phyloP scores from a whole-genome alignment of 305 asterid genomes.

The Solanum hybrid region DNA sequence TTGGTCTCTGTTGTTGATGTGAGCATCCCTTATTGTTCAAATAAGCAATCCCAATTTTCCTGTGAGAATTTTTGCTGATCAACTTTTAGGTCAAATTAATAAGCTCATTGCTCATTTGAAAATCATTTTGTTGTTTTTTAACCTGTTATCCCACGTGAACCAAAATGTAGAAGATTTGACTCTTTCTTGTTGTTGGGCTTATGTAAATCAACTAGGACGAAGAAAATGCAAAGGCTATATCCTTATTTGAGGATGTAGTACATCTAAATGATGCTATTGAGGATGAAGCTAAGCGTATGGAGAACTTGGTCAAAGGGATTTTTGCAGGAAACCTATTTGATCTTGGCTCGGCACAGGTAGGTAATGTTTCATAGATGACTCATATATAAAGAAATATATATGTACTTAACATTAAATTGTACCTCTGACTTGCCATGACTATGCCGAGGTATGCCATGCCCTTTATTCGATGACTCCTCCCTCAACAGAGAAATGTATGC shows the following conservation, averaged over 20 bases:
- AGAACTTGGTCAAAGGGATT: conserved; percentile 77
- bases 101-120: background rate
- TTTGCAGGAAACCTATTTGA: conserved; percentile 96
- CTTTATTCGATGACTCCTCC: background rate
- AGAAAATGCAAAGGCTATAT: conserved; percentile 83
- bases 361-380: background rate
- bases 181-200: background rate
- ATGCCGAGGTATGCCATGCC: background rate
- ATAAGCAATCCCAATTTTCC: background rate
- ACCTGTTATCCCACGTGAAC: background rate
- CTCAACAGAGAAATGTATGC: background rate
- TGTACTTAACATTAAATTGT: background rate
- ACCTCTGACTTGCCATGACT: background rate
- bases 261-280: conserved; percentile 60
- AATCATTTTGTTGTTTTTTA: background rate
- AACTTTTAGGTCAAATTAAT: background rate
- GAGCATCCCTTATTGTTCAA: background rate
- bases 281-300: conserved; percentile 52
- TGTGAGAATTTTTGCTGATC: background rate
- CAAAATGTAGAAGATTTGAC: background rate
- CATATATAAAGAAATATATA: background rate
- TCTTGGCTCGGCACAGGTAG: conserved; percentile 96
- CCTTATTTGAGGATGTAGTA: conserved; percentile 74
- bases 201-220: conserved; percentile 46
- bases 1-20: background rate